phyloP scores from a whole-genome alignment of 768 basidiomycete genomes.

The Baorangia bicolor region DNA sequence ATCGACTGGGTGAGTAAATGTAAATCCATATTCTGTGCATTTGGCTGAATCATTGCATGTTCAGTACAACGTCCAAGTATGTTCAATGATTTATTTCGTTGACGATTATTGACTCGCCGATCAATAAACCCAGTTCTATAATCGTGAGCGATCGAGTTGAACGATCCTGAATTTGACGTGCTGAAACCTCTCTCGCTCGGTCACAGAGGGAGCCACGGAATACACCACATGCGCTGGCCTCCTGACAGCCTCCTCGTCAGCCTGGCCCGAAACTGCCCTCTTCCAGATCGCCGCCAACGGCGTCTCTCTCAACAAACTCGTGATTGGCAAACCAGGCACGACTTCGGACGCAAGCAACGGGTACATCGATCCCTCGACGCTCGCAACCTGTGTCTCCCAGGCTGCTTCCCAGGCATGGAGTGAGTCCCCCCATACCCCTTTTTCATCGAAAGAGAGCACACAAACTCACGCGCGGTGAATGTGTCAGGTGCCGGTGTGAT shows the following conservation, averaged over 20 bases:
- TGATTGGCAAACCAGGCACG: slow-evolving; percentile 55
- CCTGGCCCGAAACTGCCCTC: slow-evolving; percentile 60
- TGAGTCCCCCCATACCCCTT: slow-evolving; percentile 32
- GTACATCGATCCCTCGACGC: slow-evolving; percentile 55
- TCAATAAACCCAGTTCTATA: slow-evolving; percentile 26
- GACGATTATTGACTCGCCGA: slow-evolving; percentile 1
- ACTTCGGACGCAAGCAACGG: slow-evolving; percentile 45
- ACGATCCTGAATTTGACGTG: not conserved
- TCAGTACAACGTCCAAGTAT: slow-evolving; percentile 41
- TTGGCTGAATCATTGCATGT: not conserved
- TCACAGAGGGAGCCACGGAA: slow-evolving; percentile 56
- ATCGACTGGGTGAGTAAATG: slow-evolving; percentile 43
- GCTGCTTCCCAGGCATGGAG: slow-evolving; percentile 69
- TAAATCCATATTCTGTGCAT: not conserved
- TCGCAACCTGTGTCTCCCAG: slow-evolving; percentile 58
- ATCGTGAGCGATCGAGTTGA: slow-evolving; percentile 17
- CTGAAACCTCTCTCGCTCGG: not conserved
- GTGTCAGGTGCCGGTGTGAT: slow-evolving; percentile 38
- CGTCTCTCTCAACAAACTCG: slow-evolving; percentile 47
- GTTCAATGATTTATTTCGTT: not conserved
- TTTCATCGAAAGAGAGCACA: not conserved
- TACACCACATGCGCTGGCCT: slow-evolving; percentile 65
- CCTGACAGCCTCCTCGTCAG: slow-evolving; percentile 53
- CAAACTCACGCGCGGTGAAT: not conserved
- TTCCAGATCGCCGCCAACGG: slow-evolving; percentile 53